These are phyloP conservation scores for Staphylotrichum tortipilum DNA, from an alignment of 495 filamentous ascomycete genomes.

Conservation along the genomic window DNA sequence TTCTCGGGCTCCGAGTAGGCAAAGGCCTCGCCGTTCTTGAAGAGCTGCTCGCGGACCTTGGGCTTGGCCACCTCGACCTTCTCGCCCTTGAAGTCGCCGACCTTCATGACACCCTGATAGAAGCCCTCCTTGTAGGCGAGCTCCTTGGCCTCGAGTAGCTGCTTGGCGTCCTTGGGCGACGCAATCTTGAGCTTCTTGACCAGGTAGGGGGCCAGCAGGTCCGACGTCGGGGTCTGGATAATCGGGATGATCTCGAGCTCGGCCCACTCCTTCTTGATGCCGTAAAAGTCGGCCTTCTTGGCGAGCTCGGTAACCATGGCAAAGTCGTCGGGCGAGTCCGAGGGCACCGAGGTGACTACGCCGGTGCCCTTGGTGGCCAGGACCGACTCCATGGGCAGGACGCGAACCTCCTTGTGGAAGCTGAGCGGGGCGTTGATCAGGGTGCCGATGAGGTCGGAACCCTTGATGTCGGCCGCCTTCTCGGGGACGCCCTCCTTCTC, in stretches of 20 bases:
- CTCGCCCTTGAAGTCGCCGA: slow-evolving; percentile 82
- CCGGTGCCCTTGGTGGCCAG: slow-evolving; percentile 90
- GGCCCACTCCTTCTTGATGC: slow-evolving; percentile 95
- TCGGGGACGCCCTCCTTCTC: slow-evolving; percentile 64
- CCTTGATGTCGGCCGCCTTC: slow-evolving; percentile 61
- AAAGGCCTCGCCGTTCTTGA: slow-evolving; percentile 75
- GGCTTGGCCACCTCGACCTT: slow-evolving; percentile 78
- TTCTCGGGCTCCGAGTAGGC: slow-evolving; percentile 89
- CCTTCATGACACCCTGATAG: slow-evolving; percentile 87
- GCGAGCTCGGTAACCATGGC: slow-evolving; percentile 78
- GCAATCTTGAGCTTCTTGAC: slow-evolving; percentile 93
- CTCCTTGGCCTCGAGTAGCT: slow-evolving; percentile 88
- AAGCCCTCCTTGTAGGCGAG: slow-evolving; percentile 95
- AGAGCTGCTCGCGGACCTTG: slow-evolving; percentile 70
- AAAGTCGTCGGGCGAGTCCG: slow-evolving; percentile 92
- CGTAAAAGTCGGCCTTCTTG: slow-evolving; percentile 97
- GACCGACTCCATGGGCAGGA: slow-evolving; percentile 92
- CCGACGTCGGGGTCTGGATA: slow-evolving; percentile 82
- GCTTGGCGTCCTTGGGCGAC: slow-evolving; percentile 86
- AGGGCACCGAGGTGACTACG: slow-evolving; percentile 91
- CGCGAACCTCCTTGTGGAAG: slow-evolving; percentile 73
- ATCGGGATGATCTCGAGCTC: slow-evolving; percentile 79
- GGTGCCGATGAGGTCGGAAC: slow-evolving; percentile 77
- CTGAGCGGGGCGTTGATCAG: slow-evolving; percentile 82
- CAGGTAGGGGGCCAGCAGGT: slow-evolving; percentile 71